Conservation (phyloP, 176 grass and related monocot species). For the Alopecurus myosuroides region DNA sequence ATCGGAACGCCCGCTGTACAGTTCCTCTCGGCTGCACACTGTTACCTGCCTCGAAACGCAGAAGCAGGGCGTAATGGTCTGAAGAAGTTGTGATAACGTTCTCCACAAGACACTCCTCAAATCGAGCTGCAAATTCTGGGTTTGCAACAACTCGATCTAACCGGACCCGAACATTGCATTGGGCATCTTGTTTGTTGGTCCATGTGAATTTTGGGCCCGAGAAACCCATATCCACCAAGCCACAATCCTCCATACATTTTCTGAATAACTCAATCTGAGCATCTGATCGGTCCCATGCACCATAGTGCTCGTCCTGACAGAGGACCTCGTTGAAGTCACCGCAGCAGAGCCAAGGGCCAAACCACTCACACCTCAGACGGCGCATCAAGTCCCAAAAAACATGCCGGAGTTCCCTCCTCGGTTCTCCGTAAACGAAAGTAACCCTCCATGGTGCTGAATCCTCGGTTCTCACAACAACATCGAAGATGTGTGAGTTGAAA, state of each 20-base stretch:
- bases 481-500: not conserved
- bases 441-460: not conserved
- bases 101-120: not conserved
- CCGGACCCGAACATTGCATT: not conserved
- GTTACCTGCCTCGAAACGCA: no score
- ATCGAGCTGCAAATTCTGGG: not conserved
- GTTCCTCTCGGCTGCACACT: no score
- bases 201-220: not conserved
- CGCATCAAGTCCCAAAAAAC: not conserved
- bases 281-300: not conserved
- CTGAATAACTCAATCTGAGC: not conserved
- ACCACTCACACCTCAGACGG: no score
- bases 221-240: not conserved
- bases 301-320: not conserved
- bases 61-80: not conserved
- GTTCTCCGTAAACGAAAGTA: not conserved
- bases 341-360: not conserved
- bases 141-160: not conserved
- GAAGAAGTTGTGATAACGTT: not conserved
- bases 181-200: not conserved
- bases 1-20: no score
- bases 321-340: not conserved
- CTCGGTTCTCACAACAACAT: not conserved
- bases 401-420: not conserved
- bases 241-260: not conserved